These are phyloP conservation scores for Fagopyrum homotropicum DNA, from an alignment of 148 eudicot genomes.

Conservation along the genomic window DNA sequence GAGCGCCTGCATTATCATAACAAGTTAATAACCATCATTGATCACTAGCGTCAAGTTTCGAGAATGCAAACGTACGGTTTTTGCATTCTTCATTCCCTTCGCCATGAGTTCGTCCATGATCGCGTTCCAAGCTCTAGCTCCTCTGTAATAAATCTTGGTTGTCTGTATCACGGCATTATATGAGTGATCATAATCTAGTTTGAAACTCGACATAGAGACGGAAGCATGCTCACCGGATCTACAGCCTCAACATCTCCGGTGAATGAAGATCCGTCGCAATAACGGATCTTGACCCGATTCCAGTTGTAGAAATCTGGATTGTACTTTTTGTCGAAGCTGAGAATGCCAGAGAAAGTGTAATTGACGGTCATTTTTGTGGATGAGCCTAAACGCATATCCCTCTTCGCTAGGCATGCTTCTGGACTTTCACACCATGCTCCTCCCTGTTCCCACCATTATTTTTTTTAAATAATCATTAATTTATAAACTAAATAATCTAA, in stretches of 20 bases:
- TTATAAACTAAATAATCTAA: too few relatives aligned
- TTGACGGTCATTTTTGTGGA: conserved; percentile 29
- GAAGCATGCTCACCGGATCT: conserved; percentile 31
- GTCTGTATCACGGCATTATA: conserved; percentile 24
- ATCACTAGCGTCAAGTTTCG: too few relatives aligned
- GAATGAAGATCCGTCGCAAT: conserved; percentile 58
- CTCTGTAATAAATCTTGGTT: conserved; percentile 73
- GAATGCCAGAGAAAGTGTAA: conserved; percentile 43
- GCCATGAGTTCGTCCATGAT: conserved; percentile 71
- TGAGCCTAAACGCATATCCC: conserved; percentile 34
- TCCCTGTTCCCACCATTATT: conserved; percentile 19
- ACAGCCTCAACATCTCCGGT: conserved; percentile 50
- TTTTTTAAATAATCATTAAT: too few relatives aligned
- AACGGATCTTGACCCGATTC: conserved; percentile 47
- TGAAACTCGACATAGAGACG: neutral
- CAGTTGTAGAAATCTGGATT: conserved; percentile 47
- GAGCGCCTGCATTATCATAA: conserved; percentile 7
- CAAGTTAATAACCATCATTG: neutral
- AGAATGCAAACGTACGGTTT: conserved; percentile 35
- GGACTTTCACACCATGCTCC: conserved; percentile 44
- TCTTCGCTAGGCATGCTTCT: conserved; percentile 27
- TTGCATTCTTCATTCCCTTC: conserved; percentile 80
- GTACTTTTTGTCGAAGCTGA: conserved; percentile 30
- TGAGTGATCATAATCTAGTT: neutral
- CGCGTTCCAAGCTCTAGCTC: conserved; percentile 66